Evolutionary conservation across 78 protist species (phyloP).

Genomic region (Acrasis kona): DNA sequence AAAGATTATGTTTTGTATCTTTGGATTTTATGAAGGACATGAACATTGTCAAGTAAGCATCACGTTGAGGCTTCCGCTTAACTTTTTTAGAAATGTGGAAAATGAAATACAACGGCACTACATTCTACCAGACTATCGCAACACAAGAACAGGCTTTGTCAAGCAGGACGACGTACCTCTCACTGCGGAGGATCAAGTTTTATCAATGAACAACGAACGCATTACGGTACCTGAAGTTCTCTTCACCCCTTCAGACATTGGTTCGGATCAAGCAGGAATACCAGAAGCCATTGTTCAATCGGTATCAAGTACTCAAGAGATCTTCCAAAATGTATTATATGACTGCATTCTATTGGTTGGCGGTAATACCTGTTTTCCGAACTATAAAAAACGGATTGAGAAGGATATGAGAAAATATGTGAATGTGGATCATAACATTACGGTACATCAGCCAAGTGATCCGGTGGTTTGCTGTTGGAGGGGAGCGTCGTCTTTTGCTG

Average conservation of each 20-base stretch:
- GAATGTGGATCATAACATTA: too few relatives aligned
- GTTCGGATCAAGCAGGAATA: slow-evolving; percentile 59
- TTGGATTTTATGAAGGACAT: slow-evolving; percentile 33
- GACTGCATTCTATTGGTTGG: not conserved
- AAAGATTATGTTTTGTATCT: slow-evolving; percentile 44
- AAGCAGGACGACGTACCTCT: not conserved
- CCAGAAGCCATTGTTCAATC: slow-evolving; percentile 60
- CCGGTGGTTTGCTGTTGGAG: too few relatives aligned
- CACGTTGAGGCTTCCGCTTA: too few relatives aligned
- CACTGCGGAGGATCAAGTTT: slow-evolving; percentile 20
- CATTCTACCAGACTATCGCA: slow-evolving; percentile 56
- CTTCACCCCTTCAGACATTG: slow-evolving; percentile 48
- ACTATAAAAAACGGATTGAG: too few relatives aligned
- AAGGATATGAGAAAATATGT: too few relatives aligned
- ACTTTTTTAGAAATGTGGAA: too few relatives aligned
- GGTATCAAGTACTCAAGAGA: not conserved
- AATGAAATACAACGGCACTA: not conserved
- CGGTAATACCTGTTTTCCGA: not conserved
- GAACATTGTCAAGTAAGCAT: too few relatives aligned
- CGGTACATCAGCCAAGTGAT: too few relatives aligned
- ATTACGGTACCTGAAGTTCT: slow-evolving; percentile 56
- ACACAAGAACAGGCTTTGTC: not conserved
- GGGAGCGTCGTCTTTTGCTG: too few relatives aligned
- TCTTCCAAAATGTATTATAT: not conserved
- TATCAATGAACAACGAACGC: slow-evolving; percentile 38